Conservation (phyloP, 2,329 filamentous ascomycete species). For the Cryphonectria japonica region DNA sequence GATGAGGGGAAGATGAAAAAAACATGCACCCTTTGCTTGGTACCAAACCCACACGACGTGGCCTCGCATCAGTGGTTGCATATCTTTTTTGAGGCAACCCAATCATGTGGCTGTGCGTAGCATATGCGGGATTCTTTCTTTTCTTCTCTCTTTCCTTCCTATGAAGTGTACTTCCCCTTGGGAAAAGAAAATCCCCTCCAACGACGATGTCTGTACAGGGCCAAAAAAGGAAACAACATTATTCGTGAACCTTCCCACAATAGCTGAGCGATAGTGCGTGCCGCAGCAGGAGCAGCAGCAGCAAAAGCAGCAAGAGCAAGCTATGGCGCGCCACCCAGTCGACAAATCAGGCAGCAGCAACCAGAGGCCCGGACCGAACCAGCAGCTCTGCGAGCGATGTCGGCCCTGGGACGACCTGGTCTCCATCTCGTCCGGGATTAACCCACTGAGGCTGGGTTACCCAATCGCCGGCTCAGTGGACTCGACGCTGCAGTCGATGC, state of each 20-base stretch:
- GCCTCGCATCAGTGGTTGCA: slow-evolving; percentile 17
- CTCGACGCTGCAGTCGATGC: slow-evolving; percentile 6
- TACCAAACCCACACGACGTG: slow-evolving; percentile 12
- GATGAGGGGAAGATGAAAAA: not conserved
- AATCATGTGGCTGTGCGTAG: slow-evolving; percentile 7
- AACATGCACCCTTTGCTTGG: slow-evolving; percentile 4
- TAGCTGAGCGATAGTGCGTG: not conserved
- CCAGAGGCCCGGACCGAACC: not conserved
- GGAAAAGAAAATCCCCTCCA: not conserved
- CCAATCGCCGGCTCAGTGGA: slow-evolving; percentile 17
- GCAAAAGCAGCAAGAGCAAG: not conserved
- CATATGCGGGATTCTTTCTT: not conserved
- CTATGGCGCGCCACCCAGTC: slow-evolving; percentile 10
- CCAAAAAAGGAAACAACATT: not conserved
- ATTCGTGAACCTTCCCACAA: not conserved
- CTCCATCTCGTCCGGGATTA: slow-evolving; percentile 12
- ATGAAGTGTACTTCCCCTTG: not conserved
- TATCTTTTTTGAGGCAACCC: slow-evolving; percentile 1
- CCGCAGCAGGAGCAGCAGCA: not conserved
- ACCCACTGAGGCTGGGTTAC: slow-evolving; percentile 8
- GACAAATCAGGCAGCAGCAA: slow-evolving; percentile 5
- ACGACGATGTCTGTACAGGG: not conserved
- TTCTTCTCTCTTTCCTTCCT: not conserved
- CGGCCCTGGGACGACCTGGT: slow-evolving; percentile 13
- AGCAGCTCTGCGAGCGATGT: slow-evolving; percentile 17